Evolutionary conservation across 345 rosid species (phyloP), one percentile per base, ranked within the genome.

Genomic region (Ceriops zippeliana): DNA sequence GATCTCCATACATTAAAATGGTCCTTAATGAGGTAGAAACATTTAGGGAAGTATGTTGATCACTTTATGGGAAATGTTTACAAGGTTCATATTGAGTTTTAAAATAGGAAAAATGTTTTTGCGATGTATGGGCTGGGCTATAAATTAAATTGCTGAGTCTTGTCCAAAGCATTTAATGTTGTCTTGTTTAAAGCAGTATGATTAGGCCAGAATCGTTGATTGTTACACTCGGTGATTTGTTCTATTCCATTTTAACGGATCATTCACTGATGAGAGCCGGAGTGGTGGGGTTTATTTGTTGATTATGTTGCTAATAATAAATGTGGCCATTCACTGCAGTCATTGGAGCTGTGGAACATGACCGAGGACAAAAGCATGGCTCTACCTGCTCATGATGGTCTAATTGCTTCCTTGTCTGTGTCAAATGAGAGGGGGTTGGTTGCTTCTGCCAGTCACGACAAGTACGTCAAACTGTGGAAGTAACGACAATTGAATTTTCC

Each of bases 381-480:
- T 32, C 75, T 91, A 27, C 1, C 86, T 9, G 99, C 98, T 11
- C 99, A 95, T 26, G 93, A 88, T 0, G 96, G 98, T 61, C 75
- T 85, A 20, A 86, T 95, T 19, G 86, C 99, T 13, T 83, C 96
- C 2, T 68, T 95, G 77, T 87, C 98, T 0, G 93, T 81, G 20
- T 91, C 98, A 24, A 81, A 88, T 2, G 84, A 73, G 66, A 83
- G 92, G 0, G 96, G 98, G 57, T 67, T 86, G 81, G 89, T 95
- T 64, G 97, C 99, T 57, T 95, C 99, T 21, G 99, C 97, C 2
- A 90, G 99, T 79, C 98, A 95, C 7, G 98, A 95, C 77, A 89
- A 87, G 84, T 72, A 67, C 59, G 90, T 95, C 71, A 95, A 95
- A 86, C 82, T 95, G 49, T 95, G 99, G 99, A 95, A 89, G 77